Percentiles rank a stretch among this genome's conserved stretches.
Conservation (phyloP, 768 basidiomycete species). For the Suillus bovinus region DNA sequence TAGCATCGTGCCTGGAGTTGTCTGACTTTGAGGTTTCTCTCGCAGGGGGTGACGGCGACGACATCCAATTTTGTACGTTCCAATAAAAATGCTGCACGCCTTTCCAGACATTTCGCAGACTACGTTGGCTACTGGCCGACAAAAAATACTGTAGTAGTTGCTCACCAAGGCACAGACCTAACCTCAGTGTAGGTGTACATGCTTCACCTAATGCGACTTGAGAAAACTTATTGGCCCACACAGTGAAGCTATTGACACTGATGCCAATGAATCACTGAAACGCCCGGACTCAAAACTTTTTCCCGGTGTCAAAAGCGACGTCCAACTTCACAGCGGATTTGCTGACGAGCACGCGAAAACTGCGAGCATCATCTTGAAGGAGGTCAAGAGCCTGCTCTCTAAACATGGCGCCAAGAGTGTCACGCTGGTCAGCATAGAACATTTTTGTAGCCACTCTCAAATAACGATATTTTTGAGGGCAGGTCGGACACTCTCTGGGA, state of each 20-base stretch:
- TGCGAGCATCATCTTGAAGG: conserved; percentile 44
- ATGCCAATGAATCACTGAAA: conserved; percentile 41
- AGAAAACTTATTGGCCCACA: not conserved
- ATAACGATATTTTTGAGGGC: not conserved
- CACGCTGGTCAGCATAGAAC: conserved; percentile 35
- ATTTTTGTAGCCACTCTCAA: conserved; percentile 3
- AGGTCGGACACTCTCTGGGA: conserved; percentile 53
- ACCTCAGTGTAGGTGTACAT: conserved; percentile 45
- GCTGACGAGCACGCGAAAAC: conserved; percentile 49
- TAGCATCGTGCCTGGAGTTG: conserved; percentile 40
- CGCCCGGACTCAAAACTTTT: conserved; percentile 48
- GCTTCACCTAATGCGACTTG: not conserved
- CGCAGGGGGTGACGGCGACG: conserved; percentile 51
- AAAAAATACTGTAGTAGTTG: conserved; percentile 54
- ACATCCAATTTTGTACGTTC: conserved; percentile 45
- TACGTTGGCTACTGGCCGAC: conserved; percentile 59
- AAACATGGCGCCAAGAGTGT: conserved; percentile 40
- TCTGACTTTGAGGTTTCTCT: conserved; percentile 35
- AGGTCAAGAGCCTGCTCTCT: conserved; percentile 43
- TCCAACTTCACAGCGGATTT: conserved; percentile 57
- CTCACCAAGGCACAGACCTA: conserved; percentile 63
- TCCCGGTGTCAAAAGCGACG: conserved; percentile 48
- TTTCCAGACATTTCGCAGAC: conserved; percentile 29
- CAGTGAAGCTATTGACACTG: conserved; percentile 53
- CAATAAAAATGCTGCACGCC: not conserved